Conservation (phyloP, 2,329 filamentous ascomycete genomes). For the Tricladium varicosporioides region DNA sequence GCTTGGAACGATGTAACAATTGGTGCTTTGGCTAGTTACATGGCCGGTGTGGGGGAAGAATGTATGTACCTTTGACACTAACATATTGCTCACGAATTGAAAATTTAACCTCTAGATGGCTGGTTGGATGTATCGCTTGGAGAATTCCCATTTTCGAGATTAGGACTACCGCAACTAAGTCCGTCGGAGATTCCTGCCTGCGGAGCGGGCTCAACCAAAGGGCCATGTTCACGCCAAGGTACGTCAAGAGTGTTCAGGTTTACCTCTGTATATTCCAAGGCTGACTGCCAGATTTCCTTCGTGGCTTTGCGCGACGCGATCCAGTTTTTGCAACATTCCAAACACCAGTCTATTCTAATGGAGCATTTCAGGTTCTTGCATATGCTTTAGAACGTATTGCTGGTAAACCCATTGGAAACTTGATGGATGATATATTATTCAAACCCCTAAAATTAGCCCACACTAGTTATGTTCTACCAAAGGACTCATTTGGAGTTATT, state of each 20-base stretch:
- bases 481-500: not conserved
- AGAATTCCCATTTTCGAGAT: not conserved
- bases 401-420: not conserved
- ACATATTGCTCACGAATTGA: not conserved
- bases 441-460: not conserved
- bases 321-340: not conserved
- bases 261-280: not conserved
- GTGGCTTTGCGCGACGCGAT: not conserved
- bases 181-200: not conserved
- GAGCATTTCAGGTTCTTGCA: not conserved
- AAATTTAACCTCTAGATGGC: not conserved
- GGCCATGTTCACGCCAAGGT: not conserved
- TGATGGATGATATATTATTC: not conserved
- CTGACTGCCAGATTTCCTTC: not conserved
- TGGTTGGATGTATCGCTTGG: not conserved
- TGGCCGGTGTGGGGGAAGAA: conserved; percentile 11
- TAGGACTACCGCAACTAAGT: not conserved
- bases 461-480: not conserved
- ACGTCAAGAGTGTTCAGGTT: no score
- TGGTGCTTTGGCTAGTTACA: conserved; percentile 15
- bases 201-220: not conserved
- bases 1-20: conserved; percentile 19
- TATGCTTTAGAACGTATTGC: not conserved
- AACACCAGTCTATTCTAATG: conserved; percentile 1
- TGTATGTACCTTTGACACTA: conserved; percentile 3